phyloP scores from a whole-genome alignment of 495 filamentous ascomycete genomes.

The Penicillium silybi region DNA sequence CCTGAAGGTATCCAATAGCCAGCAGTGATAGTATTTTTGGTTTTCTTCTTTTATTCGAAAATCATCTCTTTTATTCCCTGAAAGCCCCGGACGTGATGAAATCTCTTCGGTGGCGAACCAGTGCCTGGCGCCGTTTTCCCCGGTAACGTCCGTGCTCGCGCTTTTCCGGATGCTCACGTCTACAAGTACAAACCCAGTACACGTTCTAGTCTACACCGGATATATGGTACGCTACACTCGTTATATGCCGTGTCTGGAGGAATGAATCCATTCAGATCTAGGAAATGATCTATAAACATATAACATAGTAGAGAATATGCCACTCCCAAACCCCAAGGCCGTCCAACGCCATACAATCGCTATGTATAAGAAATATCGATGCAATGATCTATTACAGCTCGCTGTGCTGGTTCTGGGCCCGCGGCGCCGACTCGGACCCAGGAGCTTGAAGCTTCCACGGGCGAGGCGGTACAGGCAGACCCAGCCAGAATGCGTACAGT shows the following conservation, averaged over 20 bases:
- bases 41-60: neutral
- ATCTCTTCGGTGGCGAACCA: slow-evolving; percentile 21
- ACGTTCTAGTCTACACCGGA: neutral
- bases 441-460: slow-evolving; percentile 60
- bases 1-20: neutral
- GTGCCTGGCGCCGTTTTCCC: slow-evolving; percentile 1
- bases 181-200: neutral
- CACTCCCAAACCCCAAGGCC: neutral
- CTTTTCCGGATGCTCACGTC: neutral
- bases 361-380: slow-evolving; percentile 13
- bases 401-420: neutral
- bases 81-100: slow-evolving; percentile 1
- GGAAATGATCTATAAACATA: neutral
- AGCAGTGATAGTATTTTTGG: neutral
- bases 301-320: neutral
- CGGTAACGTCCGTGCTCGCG: slow-evolving; percentile 1
- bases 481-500: slow-evolving; percentile 74
- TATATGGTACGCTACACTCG: too few species aligned
- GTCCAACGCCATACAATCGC: slow-evolving; percentile 6
- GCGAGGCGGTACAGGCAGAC: slow-evolving; percentile 65
- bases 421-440: neutral
- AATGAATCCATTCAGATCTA: too few species aligned
- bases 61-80: neutral
- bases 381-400: slow-evolving; percentile 46
- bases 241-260: too few species aligned